Conservation (phyloP, 2,329 filamentous ascomycete species). For the Alternaria infectoria region DNA sequence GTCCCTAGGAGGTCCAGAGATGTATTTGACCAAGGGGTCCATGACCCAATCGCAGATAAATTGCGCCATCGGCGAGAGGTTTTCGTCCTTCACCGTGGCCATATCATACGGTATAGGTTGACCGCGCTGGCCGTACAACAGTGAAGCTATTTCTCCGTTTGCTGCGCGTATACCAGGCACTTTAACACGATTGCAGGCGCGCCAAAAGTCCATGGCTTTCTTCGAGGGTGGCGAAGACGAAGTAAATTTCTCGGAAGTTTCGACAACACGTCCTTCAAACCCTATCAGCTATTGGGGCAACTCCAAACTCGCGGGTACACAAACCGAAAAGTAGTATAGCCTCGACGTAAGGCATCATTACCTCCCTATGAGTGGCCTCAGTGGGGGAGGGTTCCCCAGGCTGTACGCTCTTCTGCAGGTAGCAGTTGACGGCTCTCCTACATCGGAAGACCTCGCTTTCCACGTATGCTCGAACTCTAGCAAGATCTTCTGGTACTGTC, state of each 20-base stretch:
- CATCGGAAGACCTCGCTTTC: constrained; percentile 1
- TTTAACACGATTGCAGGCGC: background rate
- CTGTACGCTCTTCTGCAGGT: background rate
- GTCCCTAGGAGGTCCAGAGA: background rate
- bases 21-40: background rate
- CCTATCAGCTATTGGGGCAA: background rate
- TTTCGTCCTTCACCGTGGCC: background rate
- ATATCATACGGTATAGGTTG: background rate
- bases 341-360: background rate
- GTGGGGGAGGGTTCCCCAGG: background rate
- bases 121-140: background rate
- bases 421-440: background rate
- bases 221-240: background rate
- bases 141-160: constrained; percentile 3
- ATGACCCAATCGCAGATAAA: background rate
- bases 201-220: background rate
- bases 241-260: background rate
- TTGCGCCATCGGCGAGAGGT: background rate
- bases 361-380: background rate
- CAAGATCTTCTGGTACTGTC: background rate
- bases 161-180: background rate
- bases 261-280: background rate
- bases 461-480: background rate
- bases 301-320: background rate
- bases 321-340: background rate